These are phyloP conservation scores for Claviceps spartinae DNA, from an alignment of 2,329 filamentous ascomycete species.

Conservation along the genomic window DNA sequence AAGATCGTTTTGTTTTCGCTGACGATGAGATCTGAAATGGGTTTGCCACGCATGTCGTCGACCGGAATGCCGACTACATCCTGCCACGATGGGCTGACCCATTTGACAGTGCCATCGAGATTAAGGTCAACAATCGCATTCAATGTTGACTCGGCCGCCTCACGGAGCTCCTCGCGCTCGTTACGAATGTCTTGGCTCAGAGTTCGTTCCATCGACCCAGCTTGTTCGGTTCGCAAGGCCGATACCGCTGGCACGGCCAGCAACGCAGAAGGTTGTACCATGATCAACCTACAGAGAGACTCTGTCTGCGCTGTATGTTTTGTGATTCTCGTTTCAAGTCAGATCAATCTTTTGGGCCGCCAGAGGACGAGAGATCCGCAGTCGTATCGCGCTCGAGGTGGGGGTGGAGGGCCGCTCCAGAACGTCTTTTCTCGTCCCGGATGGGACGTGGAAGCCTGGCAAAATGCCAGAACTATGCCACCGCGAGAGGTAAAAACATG, in stretches of 20 bases:
- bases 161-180: conserved; percentile 83
- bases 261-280: conserved; percentile 26
- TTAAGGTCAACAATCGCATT: conserved; percentile 94
- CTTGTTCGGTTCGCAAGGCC: conserved; percentile 36
- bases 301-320: background rate
- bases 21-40: conserved; percentile 68
- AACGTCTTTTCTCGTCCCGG: background rate
- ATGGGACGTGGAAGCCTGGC: conserved; percentile 26
- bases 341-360: background rate
- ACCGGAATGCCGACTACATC: conserved; percentile 76
- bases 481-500: conserved; percentile 32
- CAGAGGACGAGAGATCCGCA: background rate
- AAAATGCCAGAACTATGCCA: conserved; percentile 34
- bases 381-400: background rate
- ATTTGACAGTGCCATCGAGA: conserved; percentile 79
- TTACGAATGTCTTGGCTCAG: conserved; percentile 84
- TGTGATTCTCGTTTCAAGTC: background rate
- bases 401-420: background rate
- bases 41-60: conserved; percentile 58
- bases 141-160: conserved; percentile 89
- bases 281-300: conserved; percentile 11
- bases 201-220: conserved; percentile 45
- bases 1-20: conserved; percentile 70
- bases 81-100: conserved; percentile 92
- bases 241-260: conserved; percentile 41